A percentile compares a stretch with the other conserved stretches of the same genome.
phyloP scores from a whole-genome alignment of 129 eudicot species.

The Centaurea solstitialis region DNA sequence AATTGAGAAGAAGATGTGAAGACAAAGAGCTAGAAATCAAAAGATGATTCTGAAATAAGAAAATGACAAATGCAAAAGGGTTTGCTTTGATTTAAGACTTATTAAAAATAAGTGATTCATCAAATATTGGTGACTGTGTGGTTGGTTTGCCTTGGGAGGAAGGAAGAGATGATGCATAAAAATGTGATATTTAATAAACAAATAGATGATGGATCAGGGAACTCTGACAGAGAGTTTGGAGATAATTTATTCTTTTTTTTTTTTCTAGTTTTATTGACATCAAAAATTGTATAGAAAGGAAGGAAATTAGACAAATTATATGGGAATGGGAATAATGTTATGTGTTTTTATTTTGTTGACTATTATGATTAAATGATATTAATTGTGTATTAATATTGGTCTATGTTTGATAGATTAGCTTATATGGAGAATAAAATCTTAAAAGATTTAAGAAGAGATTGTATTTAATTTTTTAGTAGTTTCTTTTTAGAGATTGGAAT shows the following conservation, averaged over 20 bases:
- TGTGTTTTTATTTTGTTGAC: not conserved
- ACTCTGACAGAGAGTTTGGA: conserved; percentile 5
- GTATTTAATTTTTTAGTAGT: no score
- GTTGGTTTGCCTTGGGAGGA: conserved; percentile 38
- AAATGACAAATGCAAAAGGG: conserved; percentile 29
- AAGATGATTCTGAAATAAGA: conserved; percentile 31
- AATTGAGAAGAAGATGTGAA: conserved; percentile 26
- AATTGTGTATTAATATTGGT: no score
- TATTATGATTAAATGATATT: not conserved
- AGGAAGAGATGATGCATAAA: conserved; percentile 30
- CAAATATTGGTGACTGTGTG: not conserved
- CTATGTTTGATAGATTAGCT: no score
- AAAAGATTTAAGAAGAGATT: no score
- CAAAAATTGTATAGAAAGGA: not conserved
- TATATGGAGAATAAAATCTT: no score
- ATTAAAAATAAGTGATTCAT: not conserved
- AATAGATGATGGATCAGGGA: conserved; percentile 33
- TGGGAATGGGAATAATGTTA: not conserved
- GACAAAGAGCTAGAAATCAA: conserved; percentile 41
- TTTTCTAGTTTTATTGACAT: not conserved
- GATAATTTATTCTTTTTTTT: not conserved
- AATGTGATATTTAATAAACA: conserved; percentile 32
- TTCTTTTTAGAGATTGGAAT: no score
- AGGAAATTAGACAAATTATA: not conserved
- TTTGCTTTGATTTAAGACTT: conserved; percentile 20